Base-by-base conservation (phyloP, 345 rosid genomes). In the Sapria himalayana region DNA sequence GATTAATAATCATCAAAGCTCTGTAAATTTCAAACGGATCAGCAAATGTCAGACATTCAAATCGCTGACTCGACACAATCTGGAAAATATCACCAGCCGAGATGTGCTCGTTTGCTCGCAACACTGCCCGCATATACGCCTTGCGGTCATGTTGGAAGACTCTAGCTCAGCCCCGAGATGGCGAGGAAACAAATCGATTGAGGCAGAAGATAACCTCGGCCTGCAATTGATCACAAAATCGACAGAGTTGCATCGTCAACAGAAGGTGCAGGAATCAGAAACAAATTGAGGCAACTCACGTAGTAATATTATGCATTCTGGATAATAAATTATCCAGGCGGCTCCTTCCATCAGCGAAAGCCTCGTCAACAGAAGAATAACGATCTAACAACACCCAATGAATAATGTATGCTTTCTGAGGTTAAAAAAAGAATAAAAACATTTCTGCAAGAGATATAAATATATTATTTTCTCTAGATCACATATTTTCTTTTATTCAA, bases 1-100 rank as follows among this genome's bases (percentile, higher is more conserved):
- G 94, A 64, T 86, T 86, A 35, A 81, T 89, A 38, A 78, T 56
- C 63, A 92, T 69, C 42, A 86, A 46, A 32, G 97, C 92, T 51
- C 97, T 70, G 41, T 81, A 86, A 19, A 86, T 61, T 67, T 81
- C 82, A 48, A 86, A 81, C 1, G 94, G 94, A 45, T 81, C 85
- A 9, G 94, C 92, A 58, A 71, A 81, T 20, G 97, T 86, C 40
- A 76, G 58, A 10, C 92, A 65, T 47, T 86, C 94, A 53, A 86
- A 86, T 29, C 94, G 70, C 31, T 86, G 97, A 44, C 94, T 86
- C 35, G 78, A 43, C 25, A 81, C 80, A 12, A 81, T 70, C 71
- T 74, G 93, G 63, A 78, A 86, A 19, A 82, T 81, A 59, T 81
- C 91, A 48, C 94, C 93, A 0, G 93, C 94, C 40, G 56, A 67